Evolutionary conservation across 2,329 filamentous ascomycete genomes (phyloP), one percentile per base, ranked within the genome.

Genomic region (Alternaria rosae): DNA sequence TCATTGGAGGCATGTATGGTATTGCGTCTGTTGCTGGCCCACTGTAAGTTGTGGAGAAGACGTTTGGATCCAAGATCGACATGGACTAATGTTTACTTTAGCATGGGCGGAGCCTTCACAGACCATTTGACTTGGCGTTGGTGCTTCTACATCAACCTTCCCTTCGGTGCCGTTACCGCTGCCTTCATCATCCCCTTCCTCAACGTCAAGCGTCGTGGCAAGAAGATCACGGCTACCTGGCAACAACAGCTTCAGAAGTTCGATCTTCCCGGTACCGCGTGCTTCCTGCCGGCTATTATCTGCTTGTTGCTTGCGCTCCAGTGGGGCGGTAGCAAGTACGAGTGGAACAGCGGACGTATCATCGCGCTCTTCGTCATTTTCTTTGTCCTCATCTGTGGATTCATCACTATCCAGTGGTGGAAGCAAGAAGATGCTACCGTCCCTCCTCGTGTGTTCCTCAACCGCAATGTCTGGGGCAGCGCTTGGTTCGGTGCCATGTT

Each of bases 1-100:
- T 85, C 15, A 80, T 85, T 45, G 84, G 83, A 50, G 80, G 78
- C 50, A 84, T 85, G 77, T 85, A 83, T 65, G 82, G 83, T 3
- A 79, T 86, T 57, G 82, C 83, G 5, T 74, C 70, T 52, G 82
- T 85, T 7, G 78, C 81, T 15, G 84, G 84, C 12, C 84, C 84
- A 6, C 75, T 86, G 41, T 77, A 70, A 67, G 75, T 75, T 51
- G 32, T 58, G 53, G 20, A 17, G 35, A 56, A 17, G 8, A 26
- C 25, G 9, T 41, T n/a, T 42, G n/a, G 41, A 25, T 32, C 57
- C 32, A 57, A 59, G 28, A 60, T 64, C 57, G 59, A 52, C 62
- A 56, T 54, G 55, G 13, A 47, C 80, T 64, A 75, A 51, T 51
- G 12, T 35, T 51, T 51, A 12, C 30, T 56, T 62, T 66, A 77